phyloP scores from a whole-genome alignment of 805 yeast genomes.

The Saccharomyces jurei region DNA sequence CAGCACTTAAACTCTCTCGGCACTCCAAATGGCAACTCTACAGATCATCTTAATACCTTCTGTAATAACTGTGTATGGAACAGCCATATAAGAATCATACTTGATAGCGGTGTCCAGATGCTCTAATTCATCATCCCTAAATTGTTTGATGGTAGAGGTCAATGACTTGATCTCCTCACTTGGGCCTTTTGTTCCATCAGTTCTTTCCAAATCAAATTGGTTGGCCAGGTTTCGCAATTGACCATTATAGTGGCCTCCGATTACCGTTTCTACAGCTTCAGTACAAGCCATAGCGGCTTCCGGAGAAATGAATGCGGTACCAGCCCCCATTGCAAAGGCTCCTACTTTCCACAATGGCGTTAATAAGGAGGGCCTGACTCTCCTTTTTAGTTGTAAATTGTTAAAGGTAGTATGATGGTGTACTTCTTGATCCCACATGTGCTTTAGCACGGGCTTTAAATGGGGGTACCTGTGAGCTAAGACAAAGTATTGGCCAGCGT shows the following conservation, averaged over 20 bases:
- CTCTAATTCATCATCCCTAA: conserved; percentile 91
- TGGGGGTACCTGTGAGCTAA: conserved; percentile 64
- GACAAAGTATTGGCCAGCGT: conserved; percentile 81
- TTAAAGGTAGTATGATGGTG: conserved; percentile 86
- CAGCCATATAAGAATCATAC: conserved; percentile 86
- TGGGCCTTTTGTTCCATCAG: conserved; percentile 21
- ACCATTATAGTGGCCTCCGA: conserved; percentile 90
- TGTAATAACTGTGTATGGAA: conserved; percentile 82
- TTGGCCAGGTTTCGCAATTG: conserved; percentile 73
- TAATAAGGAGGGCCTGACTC: conserved; percentile 85
- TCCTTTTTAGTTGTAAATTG: conserved; percentile 56
- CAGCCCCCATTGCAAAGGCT: conserved; percentile 77
- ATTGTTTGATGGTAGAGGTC: conserved; percentile 56
- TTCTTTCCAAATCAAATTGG: conserved; percentile 45
- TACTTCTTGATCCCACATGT: conserved; percentile 98
- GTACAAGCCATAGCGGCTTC: conserved; percentile 99
- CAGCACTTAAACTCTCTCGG: conserved; percentile 58
- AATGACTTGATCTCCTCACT: conserved; percentile 50
- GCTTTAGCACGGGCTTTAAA: conserved; percentile 70
- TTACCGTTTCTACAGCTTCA: conserved; percentile 96
- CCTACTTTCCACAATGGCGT: conserved; percentile 94
- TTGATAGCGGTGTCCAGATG: conserved; percentile 91
- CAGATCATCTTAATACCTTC: conserved; percentile 81
- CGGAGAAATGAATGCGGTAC: conserved; percentile 78
- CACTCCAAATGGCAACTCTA: conserved; percentile 82